Evolutionary conservation across 345 rosid species (phyloP), one percentile per base, ranked within the genome.

Genomic region (Cardamine resedifolia): DNA sequence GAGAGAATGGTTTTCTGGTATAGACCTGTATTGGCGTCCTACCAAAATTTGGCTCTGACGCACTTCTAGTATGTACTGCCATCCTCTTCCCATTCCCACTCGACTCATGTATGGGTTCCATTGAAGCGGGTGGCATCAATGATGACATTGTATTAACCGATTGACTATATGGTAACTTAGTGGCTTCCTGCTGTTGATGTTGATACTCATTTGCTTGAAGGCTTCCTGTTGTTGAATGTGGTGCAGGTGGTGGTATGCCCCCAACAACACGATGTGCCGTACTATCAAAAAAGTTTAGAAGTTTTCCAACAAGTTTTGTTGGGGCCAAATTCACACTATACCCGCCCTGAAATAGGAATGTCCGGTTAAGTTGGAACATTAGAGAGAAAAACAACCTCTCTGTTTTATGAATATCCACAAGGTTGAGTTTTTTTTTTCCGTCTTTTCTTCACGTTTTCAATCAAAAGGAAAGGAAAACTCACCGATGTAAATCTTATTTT

Each of bases 241-340:
- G 89, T 26, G 53, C 81, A 66, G 90, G 81, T 43, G 92, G 90
- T 45, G 96, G 90, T 28, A 69, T 52, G 34, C 86, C 85, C 11
- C 96, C 99, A 79, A 87, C 90, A 78, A 84, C 89, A 75, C 86
- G 89, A 62, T 81, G 82, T 53, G 90, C 89, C 9, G 89, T 85
- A 50, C 84, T 83, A 66, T 87, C 96, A 64, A 89, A 61, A 77
- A 89, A 80, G 66, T 77, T 82, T 33, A 82, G 86, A 73, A 89
- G 72, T 78, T 81, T 83, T 60, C 88, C 90, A 5, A 89, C 86
- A 31, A 87, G 66, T 78, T 89, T 89, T 67, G 80, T 78, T 45
- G 90, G 84, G 68, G 90, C 85, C 78, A 83, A 77, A 76, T 85
- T 87, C 20, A 70, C 59, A 23, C 83, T 16, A 41, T 82, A 85